Base-by-base conservation (phyloP, 306 rosid species). In the Malus asiatica region DNA sequence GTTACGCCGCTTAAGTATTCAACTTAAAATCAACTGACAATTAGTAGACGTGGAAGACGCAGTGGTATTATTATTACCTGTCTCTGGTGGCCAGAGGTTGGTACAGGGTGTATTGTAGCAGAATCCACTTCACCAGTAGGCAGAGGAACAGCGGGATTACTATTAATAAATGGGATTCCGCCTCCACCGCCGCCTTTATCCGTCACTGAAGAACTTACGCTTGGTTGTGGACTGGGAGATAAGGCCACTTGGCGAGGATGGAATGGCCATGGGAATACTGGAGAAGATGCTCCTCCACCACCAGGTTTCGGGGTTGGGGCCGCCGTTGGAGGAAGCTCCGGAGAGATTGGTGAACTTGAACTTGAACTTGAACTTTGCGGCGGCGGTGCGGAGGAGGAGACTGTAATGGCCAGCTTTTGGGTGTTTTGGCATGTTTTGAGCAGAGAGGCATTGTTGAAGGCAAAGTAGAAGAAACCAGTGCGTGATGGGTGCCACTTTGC, bases 71-170 rank as follows among this genome's bases (percentile, higher is more conserved):
- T 9, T 9, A 42, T 42, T 42, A 87, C 97, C 96, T 89, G 83
- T 78, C 80, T 70, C 52, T 75, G 83, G 74, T 88, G 80, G 68
- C 80, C 80, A 44, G 98, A 94, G 72, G 90, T 89, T 23, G 91
- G 86, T 6, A 89, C 2, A 70, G 98, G 97, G 52, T 90, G 86
- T 32, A 94, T 90, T 14, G 97, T 94, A n/a, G 97, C 93, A 58
- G 98, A 92, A 81, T 94, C 98, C 10, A 94, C 97, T 85, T 90
- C 98, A 52, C 90, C 97, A 22, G 98, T 94, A 10, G 98, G 98
- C 27, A 94, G 84, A 81, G 98, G 98, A 75, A 94, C 96, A 22
- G 98, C 98, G 68, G 98, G 98, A 66, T 94, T 94, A 69, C 98
- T 94, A 83, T 94, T 91, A 61, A 94, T 94, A 68, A 94, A 94